Evolutionary conservation across 345 rosid genomes (phyloP).

Genomic region (Camelina laxa): DNA sequence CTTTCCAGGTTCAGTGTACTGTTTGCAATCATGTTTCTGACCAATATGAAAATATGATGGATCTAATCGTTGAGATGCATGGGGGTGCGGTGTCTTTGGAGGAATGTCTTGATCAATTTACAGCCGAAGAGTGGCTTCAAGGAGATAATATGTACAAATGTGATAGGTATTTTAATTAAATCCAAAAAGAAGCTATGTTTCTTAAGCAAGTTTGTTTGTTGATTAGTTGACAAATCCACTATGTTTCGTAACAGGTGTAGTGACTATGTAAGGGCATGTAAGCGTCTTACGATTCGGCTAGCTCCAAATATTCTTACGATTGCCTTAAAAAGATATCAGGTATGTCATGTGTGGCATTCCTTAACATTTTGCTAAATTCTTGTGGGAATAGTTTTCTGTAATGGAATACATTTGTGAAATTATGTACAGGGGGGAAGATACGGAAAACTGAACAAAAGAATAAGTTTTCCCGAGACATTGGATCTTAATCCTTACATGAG

Average conservation of each 20-base stretch:
- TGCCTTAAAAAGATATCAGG: slow-evolving; percentile 95
- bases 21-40: slow-evolving; percentile 74
- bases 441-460: slow-evolving; percentile 96
- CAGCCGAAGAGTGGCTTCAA: slow-evolving; percentile 83
- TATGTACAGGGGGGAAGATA: slow-evolving; percentile 88
- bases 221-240: neutral
- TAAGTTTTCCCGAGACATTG: slow-evolving; percentile 81
- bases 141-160: slow-evolving; percentile 99
- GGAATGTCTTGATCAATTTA: slow-evolving; percentile 93
- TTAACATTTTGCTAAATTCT: neutral
- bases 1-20: slow-evolving; percentile 73
- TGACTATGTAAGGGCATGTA: slow-evolving; percentile 96
- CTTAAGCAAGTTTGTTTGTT: neutral
- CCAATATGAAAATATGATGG: slow-evolving; percentile 98
- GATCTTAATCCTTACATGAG: slow-evolving; percentile 89
- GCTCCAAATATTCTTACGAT: slow-evolving; percentile 94
- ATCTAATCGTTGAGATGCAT: slow-evolving; percentile 91
- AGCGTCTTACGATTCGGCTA: slow-evolving; percentile 70
- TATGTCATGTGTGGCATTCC: slow-evolving; percentile 39
- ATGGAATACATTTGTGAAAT: slow-evolving; percentile 19
- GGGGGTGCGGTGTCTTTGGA: slow-evolving; percentile 91
- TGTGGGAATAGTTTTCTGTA: neutral
- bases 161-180: slow-evolving; percentile 67
- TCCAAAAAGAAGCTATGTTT: slow-evolving; percentile 11
- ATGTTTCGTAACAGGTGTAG: slow-evolving; percentile 57